phyloP scores from a whole-genome alignment of 495 filamentous ascomycete species.

The Cercophora scortea region DNA sequence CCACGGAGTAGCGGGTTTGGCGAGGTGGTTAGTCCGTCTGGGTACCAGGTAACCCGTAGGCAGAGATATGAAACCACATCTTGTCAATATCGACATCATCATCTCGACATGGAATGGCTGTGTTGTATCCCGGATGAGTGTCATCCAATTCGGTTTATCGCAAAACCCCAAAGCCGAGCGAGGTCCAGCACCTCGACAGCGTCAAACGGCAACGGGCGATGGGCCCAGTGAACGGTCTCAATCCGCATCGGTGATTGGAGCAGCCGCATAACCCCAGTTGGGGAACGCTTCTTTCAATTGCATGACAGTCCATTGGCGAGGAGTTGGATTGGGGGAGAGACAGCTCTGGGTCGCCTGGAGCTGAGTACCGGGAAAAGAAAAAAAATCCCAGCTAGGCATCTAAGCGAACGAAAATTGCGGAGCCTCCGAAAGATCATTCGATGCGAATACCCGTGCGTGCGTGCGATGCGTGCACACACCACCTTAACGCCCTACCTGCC shows the following conservation, averaged over 20 bases:
- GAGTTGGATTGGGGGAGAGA: not conserved
- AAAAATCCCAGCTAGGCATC: constrained; percentile 9
- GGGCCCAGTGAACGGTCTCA: too few species aligned
- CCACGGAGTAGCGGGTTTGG: too few species aligned
- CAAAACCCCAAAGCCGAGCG: too few species aligned
- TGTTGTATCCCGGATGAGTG: too few species aligned
- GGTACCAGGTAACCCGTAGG: too few species aligned
- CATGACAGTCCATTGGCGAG: not conserved
- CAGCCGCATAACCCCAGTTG: not conserved
- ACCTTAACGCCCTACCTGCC: not conserved
- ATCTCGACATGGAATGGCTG: too few species aligned
- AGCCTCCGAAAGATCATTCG: constrained; percentile 24
- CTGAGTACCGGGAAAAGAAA: not conserved
- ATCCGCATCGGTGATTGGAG: not conserved
- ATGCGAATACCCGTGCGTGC: constrained; percentile 9
- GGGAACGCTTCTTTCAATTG: not conserved
- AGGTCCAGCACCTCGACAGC: too few species aligned
- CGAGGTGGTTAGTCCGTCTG: too few species aligned
- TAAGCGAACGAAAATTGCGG: constrained; percentile 11
- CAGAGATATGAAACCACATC: too few species aligned
- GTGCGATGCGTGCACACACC: constrained; percentile 12
- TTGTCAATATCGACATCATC: too few species aligned
- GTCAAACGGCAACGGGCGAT: too few species aligned
- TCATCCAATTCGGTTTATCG: too few species aligned
- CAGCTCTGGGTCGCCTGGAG: not conserved